Conservation (phyloP, 2,329 filamentous ascomycete species). For the Zasmidium angulare region DNA sequence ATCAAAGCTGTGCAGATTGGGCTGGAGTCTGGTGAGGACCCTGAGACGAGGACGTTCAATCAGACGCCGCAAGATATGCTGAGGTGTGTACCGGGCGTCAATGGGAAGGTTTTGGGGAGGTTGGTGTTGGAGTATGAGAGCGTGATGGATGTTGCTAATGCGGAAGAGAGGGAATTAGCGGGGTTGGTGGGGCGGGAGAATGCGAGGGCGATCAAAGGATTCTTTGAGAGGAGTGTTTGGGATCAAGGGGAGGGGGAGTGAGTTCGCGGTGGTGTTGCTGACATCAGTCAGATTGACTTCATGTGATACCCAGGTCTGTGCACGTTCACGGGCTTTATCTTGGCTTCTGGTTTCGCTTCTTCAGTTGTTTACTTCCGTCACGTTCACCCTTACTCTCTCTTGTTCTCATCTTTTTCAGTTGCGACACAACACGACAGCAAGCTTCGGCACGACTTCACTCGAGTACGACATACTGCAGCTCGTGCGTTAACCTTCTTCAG, state of each 20-base stretch:
- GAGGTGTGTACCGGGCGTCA: constrained; percentile 78
- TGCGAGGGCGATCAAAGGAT: constrained; percentile 72
- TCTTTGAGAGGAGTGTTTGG: constrained; percentile 71
- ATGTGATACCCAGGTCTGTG: background rate
- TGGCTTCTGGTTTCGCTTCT: no score
- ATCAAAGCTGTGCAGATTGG: constrained; percentile 81
- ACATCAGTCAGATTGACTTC: background rate
- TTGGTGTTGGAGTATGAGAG: constrained; percentile 73
- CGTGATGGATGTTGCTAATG: constrained; percentile 81
- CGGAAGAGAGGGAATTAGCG: constrained; percentile 70
- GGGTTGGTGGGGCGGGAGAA: constrained; percentile 75
- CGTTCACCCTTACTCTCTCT: no score
- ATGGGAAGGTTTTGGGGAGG: constrained; percentile 71
- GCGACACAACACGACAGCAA: no score
- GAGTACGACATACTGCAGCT: no score
- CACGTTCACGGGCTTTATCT: no score
- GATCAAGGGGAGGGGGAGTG: constrained; percentile 40
- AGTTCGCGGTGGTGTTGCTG: background rate
- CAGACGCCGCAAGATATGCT: constrained; percentile 89
- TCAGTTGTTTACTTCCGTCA: no score
- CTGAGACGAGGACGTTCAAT: constrained; percentile 69
- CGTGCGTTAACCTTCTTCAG: no score
- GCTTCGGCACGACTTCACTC: no score
- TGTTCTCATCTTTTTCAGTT: no score
- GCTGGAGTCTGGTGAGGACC: constrained; percentile 59